Percentiles rank a stretch among this genome's conserved stretches.
Evolutionary conservation across 495 filamentous ascomycete genomes (phyloP).

Genomic region (Aspergillus conjunctus): DNA sequence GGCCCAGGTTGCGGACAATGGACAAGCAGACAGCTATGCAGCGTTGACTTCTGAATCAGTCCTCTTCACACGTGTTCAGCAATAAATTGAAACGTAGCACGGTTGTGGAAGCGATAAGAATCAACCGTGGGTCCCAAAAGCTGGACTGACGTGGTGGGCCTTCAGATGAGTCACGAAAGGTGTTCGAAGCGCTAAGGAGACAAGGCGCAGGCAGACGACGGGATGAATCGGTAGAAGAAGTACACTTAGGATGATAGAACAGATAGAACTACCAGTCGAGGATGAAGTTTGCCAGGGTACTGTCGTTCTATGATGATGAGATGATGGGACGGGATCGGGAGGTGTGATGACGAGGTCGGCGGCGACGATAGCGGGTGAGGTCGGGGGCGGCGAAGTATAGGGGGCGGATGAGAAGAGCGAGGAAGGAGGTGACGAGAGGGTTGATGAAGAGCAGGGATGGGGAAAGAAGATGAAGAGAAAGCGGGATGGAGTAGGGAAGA

Average conservation of each 20-base stretch:
- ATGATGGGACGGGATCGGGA: not conserved
- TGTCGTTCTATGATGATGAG: constrained; percentile 15
- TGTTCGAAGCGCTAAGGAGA: constrained; percentile 27
- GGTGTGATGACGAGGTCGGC: constrained; percentile 1
- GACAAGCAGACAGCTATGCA: constrained; percentile 27
- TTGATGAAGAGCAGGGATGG: constrained; percentile 20
- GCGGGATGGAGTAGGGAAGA: constrained; percentile 30
- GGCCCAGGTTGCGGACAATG: constrained; percentile 34
- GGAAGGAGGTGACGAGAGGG: constrained; percentile 20
- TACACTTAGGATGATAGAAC: constrained; percentile 19
- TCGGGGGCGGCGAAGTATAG: constrained; percentile 6
- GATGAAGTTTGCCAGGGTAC: constrained; percentile 18
- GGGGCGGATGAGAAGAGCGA: constrained; percentile 18
- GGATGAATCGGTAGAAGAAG: constrained; percentile 1
- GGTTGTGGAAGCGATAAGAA: constrained; percentile 17
- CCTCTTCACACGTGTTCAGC: constrained; percentile 23
- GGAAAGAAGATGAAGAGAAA: constrained; percentile 27
- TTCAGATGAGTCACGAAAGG: constrained; percentile 29
- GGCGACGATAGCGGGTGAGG: constrained; percentile 9
- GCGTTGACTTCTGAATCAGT: constrained; percentile 19
- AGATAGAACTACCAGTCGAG: constrained; percentile 15
- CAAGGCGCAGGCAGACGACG: constrained; percentile 18
- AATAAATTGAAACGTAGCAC: constrained; percentile 25
- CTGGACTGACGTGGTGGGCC: constrained; percentile 25
- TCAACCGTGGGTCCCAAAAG: constrained; percentile 28